Percentiles rank a stretch among this genome's conserved stretches.
These are phyloP conservation scores for Withania somnifera DNA, from an alignment of 305 asterid species.

Conservation along the genomic window DNA sequence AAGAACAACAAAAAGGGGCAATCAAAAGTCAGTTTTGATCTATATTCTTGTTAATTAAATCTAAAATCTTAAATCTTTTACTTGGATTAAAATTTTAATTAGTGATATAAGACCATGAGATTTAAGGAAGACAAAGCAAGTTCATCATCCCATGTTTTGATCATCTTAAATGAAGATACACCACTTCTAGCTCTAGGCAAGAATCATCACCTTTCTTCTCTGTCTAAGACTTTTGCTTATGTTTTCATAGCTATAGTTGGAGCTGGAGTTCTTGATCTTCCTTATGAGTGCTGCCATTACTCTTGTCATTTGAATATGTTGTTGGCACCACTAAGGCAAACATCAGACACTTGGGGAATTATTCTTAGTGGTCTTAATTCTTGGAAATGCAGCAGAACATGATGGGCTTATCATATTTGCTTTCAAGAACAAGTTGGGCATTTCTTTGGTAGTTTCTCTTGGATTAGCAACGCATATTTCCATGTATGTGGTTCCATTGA, in stretches of 20 bases:
- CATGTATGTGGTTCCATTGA: too few species aligned
- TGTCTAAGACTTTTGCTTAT: constrained; percentile 14
- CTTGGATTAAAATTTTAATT: background rate
- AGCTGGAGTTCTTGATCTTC: constrained; percentile 18
- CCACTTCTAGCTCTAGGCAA: constrained; percentile 1
- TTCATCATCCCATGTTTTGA: constrained; percentile 4
- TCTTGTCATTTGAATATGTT: too few species aligned
- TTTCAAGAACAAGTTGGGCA: too few species aligned
- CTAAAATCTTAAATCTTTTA: background rate
- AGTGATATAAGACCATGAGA: background rate
- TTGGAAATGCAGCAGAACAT: too few species aligned
- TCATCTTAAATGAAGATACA: constrained; percentile 8
- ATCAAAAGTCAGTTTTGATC: background rate
- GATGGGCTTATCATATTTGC: too few species aligned
- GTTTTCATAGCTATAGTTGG: constrained; percentile 17
- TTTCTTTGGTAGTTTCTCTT: too few species aligned
- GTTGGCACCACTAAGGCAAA: too few species aligned
- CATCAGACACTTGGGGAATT: too few species aligned
- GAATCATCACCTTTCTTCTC: constrained; percentile 4
- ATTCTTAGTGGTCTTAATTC: too few species aligned
- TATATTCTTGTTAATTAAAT: background rate
- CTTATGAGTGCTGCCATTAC: too few species aligned
- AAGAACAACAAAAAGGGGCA: background rate
- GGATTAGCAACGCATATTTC: too few species aligned
- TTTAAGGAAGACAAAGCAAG: constrained; percentile 6